Evolutionary conservation across 2,329 filamentous ascomycete species (phyloP), one percentile per base, ranked within the genome.

Genomic region (Stachybotrys chartarum): DNA sequence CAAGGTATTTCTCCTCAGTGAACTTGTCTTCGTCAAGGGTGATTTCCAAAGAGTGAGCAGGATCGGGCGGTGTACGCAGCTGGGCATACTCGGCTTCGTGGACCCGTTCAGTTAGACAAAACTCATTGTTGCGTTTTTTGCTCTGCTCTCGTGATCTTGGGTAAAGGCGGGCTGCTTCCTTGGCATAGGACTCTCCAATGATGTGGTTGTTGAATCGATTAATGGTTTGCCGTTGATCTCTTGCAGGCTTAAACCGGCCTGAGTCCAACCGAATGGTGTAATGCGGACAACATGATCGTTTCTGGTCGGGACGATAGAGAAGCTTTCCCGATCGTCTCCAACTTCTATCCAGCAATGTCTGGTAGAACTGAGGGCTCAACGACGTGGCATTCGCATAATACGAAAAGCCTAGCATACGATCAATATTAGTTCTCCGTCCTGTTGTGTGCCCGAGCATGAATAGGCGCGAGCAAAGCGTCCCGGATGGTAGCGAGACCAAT

Each of bases 211-310:
- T 89, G 78, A 92, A 93, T 48, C 86, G 82, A 69, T 93, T 91
- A 61, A 91, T 70, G 1, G 86, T 79, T 66, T 91, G 87, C 44
- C 90, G 79, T 64, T 94, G 90, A 63, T 90, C 85, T 67, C 82
- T 84, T 31, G 82, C 80, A 6, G 88, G 77, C 60, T 81, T 84
- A 71, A 88, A 89, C 45, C 78, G 73, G 50, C 75, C 69, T 30
- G 84, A 83, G 63, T 90, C 87, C 18, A 92, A 76, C 50, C 88
- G 84, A 54, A 94, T 85, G 1, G 88, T 91, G 69, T 93, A 97
- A 66, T 97, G 91, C 49, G 92, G 91, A 70, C 94, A 99, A 66
- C 94, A 99, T 58, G 91, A 89, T 55, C 85, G 79, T 56, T 81
- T 80, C 64, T 90, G 85, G 69, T 94, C 87, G 14, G 90, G 89